Conservation (phyloP, 2,329 filamentous ascomycete genomes). For the Aspergillus sp. region DNA sequence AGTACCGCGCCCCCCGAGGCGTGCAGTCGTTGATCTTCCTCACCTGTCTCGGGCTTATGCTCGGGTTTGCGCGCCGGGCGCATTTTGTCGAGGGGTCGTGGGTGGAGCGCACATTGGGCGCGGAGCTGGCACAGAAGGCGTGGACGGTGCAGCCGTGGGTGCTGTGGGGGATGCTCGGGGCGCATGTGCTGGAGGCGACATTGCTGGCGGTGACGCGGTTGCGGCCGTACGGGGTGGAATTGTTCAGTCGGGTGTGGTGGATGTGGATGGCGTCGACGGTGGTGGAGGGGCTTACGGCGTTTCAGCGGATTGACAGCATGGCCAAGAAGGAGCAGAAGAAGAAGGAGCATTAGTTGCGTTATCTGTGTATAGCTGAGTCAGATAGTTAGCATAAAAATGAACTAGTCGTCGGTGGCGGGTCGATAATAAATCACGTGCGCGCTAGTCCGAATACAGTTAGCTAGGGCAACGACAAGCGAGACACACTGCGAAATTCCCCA, state of each 20-base stretch:
- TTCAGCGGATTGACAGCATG: slow-evolving; percentile 45
- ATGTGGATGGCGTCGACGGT: slow-evolving; percentile 52
- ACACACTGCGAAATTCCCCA: slow-evolving; percentile 45
- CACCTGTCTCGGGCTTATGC: slow-evolving; percentile 54
- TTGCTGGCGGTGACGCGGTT: slow-evolving; percentile 47
- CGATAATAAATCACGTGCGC: not conserved
- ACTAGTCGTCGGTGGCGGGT: no score
- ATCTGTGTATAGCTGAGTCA: not conserved
- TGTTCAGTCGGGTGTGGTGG: slow-evolving; percentile 51
- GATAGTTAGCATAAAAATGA: not conserved
- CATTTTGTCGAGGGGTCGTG: slow-evolving; percentile 54
- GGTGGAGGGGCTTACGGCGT: slow-evolving; percentile 53
- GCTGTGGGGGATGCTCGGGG: slow-evolving; percentile 56
- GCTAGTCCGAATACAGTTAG: slow-evolving; percentile 26
- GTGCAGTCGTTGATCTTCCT: slow-evolving; percentile 55
- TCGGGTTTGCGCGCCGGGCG: slow-evolving; percentile 49
- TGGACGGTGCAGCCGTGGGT: slow-evolving; percentile 57
- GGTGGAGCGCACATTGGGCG: slow-evolving; percentile 48
- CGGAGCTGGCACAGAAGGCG: slow-evolving; percentile 57
- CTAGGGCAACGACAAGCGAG: slow-evolving; percentile 46
- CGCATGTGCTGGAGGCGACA: slow-evolving; percentile 65
- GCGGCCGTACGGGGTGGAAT: slow-evolving; percentile 50
- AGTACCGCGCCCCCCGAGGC: slow-evolving; percentile 50
- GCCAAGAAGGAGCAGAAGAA: slow-evolving; percentile 41
- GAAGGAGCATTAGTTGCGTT: slow-evolving; percentile 19